Evolutionary conservation across 306 rosid genomes (phyloP), one percentile per base, ranked within the genome.

Genomic region (Albizia julibrissin): DNA sequence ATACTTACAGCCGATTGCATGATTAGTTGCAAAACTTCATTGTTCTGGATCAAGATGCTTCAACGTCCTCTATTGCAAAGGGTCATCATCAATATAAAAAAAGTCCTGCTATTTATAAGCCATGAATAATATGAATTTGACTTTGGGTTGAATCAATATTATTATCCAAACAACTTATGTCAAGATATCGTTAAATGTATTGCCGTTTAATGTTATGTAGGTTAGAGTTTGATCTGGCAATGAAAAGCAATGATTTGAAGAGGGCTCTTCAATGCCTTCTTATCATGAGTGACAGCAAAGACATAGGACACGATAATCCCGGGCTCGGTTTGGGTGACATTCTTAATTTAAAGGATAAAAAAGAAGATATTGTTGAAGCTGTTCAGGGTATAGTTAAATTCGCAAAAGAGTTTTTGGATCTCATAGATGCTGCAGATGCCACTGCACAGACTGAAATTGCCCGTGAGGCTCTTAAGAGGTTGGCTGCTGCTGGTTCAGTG

Each of bases 241-340:
- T 95, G 97, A 94, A 93, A 87, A 94, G 99, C 87, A 91, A 84
- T 77, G 97, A 95, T 91, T 85, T 95, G 86, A 95, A 91, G 89
- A 91, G 99, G 91, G 99, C 99, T 83, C 98, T 95, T 69, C 97
- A 95, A 84, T 93, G 98, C 86, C 98, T 95, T 83, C 93, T 95
- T 85, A 93, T 92, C 83, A 95, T 95, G 98, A 95, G 99, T 88
- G 93, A 95, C 87, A 95, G 99, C 87, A 85, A 96, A 88, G 93
- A 91, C 80, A 78, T 95, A 79, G 99, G 99, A 75, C 86, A 86
- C 19, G 98, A 93, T 84, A 85, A 72, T 78, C 52, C 93, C 56
- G 97, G 98, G 64, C 95, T 95, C 66, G 90, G 88, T 88, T 89
- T 95, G 96, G 92, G 79, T 81, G 98, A 95, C 90, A 93, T 93